phyloP scores from a whole-genome alignment of 306 rosid genomes.

The Alnus rubra region DNA sequence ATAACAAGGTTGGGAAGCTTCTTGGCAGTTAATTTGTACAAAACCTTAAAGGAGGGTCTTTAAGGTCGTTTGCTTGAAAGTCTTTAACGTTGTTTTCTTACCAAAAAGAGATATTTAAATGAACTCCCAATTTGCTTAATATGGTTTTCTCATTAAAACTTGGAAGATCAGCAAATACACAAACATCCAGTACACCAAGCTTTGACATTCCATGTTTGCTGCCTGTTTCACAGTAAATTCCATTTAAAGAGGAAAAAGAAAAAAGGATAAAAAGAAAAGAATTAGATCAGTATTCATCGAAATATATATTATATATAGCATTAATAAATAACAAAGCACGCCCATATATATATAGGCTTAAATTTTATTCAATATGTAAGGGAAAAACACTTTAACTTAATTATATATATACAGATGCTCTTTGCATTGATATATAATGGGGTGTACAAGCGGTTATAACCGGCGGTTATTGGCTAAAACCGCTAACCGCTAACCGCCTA shows the following conservation, averaged over 20 bases:
- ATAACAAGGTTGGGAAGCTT: no score
- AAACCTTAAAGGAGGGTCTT: not conserved
- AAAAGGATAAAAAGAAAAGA: slow-evolving; percentile 12
- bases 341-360: no score
- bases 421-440: slow-evolving; percentile 4
- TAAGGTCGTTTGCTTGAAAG: no score
- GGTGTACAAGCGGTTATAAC: no score
- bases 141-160: slow-evolving; percentile 56
- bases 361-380: no score
- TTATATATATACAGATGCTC: slow-evolving; percentile 3
- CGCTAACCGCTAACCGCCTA: no score
- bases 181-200: slow-evolving; percentile 55
- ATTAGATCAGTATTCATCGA: slow-evolving; percentile 22
- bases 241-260: slow-evolving; percentile 25
- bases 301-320: not conserved
- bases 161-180: slow-evolving; percentile 48
- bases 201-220: slow-evolving; percentile 46
- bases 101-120: slow-evolving; percentile 36
- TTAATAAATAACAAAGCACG: no score
- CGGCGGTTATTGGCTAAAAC: no score
- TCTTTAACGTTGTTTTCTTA: slow-evolving; percentile 26
- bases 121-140: slow-evolving; percentile 31
- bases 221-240: slow-evolving; percentile 57
- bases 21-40: no score
- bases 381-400: not conserved